Evolutionary conservation across 2,329 filamentous ascomycete species (phyloP).

Genomic region (Hymenoscyphus infarciens): DNA sequence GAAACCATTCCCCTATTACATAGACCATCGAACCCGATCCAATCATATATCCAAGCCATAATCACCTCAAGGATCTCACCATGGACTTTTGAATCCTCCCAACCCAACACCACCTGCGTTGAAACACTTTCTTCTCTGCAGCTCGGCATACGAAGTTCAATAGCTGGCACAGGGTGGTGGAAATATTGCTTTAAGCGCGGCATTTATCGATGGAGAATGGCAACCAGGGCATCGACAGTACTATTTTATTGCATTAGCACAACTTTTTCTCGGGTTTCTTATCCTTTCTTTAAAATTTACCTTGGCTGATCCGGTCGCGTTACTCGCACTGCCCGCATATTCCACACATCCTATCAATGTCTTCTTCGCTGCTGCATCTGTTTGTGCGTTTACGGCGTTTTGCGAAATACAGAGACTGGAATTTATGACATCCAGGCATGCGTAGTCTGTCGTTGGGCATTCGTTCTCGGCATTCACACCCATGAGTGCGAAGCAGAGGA

Average conservation of each 20-base stretch:
- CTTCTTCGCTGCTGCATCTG: slow-evolving; percentile 10
- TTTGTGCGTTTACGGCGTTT: slow-evolving; percentile 7
- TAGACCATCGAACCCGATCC: too few species aligned
- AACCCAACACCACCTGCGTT: neutral
- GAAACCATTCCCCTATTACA: too few species aligned
- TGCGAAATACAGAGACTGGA: slow-evolving; percentile 19
- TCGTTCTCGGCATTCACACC: slow-evolving; percentile 4
- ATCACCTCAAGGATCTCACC: too few species aligned
- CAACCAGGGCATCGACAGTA: slow-evolving; percentile 19
- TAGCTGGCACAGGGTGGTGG: slow-evolving; percentile 14
- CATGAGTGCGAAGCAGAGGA: slow-evolving; percentile 8
- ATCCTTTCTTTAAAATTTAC: slow-evolving; percentile 3
- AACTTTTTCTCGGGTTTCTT: neutral
- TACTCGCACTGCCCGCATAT: slow-evolving; percentile 11
- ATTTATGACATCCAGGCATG: slow-evolving; percentile 17
- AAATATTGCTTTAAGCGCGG: slow-evolving; percentile 14
- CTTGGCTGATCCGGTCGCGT: slow-evolving; percentile 17
- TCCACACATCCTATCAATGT: slow-evolving; percentile 17
- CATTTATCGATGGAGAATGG: slow-evolving; percentile 19
- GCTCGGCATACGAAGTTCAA: neutral
- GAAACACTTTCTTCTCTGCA: neutral
- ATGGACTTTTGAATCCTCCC: too few species aligned
- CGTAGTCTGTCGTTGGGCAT: slow-evolving; percentile 13
- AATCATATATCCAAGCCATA: too few species aligned
- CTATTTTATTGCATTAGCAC: slow-evolving; percentile 11